Percentiles rank a stretch among this genome's conserved stretches.
These are phyloP conservation scores for Pholiota microspora DNA, from an alignment of 768 basidiomycete genomes.

Conservation along the genomic window DNA sequence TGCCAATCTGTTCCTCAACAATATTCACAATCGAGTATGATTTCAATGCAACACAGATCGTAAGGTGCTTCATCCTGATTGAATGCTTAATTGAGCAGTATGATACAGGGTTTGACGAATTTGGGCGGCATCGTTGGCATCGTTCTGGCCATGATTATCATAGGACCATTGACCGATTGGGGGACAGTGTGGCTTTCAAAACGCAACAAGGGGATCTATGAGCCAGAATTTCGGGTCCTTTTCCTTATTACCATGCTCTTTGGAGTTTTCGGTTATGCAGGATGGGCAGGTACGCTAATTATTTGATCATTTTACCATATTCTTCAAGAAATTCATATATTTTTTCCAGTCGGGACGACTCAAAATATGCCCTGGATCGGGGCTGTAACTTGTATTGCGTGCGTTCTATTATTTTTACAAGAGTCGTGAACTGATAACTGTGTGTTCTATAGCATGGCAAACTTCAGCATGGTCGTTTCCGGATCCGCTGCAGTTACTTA, in stretches of 20 bases:
- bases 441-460: slow-evolving; percentile 30
- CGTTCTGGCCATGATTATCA: slow-evolving; percentile 33
- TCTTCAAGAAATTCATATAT: background rate
- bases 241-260: slow-evolving; percentile 41
- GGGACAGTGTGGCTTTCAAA: slow-evolving; percentile 41
- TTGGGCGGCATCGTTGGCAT: slow-evolving; percentile 42
- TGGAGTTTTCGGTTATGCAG: slow-evolving; percentile 43
- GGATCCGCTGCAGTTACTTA: slow-evolving; percentile 42
- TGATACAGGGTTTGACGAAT: slow-evolving; percentile 39
- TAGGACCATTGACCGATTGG: slow-evolving; percentile 40
- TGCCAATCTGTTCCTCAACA: slow-evolving; percentile 42
- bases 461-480: slow-evolving; percentile 43
- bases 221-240: slow-evolving; percentile 43
- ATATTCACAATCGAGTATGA: slow-evolving; percentile 43
- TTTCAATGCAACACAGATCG: slow-evolving; percentile 40
- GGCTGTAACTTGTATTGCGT: slow-evolving; percentile 37
- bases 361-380: slow-evolving; percentile 46
- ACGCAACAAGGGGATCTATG: slow-evolving; percentile 43
- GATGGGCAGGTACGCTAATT: slow-evolving; percentile 35
- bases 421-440: background rate
- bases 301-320: background rate
- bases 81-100: too few species aligned
- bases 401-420: slow-evolving; percentile 3
- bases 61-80: slow-evolving; percentile 8
- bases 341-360: slow-evolving; percentile 29